Evolutionary conservation across 75 land plant genomes (phyloP), one percentile per base, ranked within the genome.

Genomic region (Pinus taeda): DNA sequence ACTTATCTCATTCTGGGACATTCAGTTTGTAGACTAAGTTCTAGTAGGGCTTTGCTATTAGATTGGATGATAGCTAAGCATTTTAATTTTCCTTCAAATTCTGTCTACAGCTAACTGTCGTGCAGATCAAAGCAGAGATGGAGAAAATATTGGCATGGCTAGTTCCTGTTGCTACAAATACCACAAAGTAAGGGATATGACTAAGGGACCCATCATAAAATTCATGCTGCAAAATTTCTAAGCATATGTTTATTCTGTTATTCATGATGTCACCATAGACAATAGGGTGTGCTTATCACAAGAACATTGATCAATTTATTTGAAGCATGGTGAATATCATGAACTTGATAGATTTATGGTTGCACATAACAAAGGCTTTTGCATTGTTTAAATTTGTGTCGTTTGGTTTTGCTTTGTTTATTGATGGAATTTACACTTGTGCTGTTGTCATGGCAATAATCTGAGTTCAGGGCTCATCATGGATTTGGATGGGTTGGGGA

Each of bases 401-500:
- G 11, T 67, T 49, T 67, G 71, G 45, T 14, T 67, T 67, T 67
- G 11, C 20, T 37, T 67, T 67, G 22, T 39, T 67, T 67, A 39
- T 67, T 67, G 45, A 67, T 67, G 71, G 45, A 39, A 36, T 67
- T 67, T 67, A n/a, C 39, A 42, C 20, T 36, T 33, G 3, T 67
- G 49, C 22, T 67, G 2, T 37, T 67, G 15, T 37, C 55, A 9
- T 49, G 55, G 12, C 12, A 49, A 49, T 49, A 49, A 49, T 67
- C 49, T 53, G 75, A 21, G 65, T 70, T 56, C 87, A 96, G 99
- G 74, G 95, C 93, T 36, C 99, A 96, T 82, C 99, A 96, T 77
- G 98, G 98, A 18, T 96, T 96, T 89, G 99, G 99, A 21, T 96
- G 99, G 99, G 99, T 96, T 79, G 99, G 99, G 64, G 99, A 96